These are phyloP conservation scores for Porcisia deanei DNA, from an alignment of 208 protist species.

Conservation along the genomic window DNA sequence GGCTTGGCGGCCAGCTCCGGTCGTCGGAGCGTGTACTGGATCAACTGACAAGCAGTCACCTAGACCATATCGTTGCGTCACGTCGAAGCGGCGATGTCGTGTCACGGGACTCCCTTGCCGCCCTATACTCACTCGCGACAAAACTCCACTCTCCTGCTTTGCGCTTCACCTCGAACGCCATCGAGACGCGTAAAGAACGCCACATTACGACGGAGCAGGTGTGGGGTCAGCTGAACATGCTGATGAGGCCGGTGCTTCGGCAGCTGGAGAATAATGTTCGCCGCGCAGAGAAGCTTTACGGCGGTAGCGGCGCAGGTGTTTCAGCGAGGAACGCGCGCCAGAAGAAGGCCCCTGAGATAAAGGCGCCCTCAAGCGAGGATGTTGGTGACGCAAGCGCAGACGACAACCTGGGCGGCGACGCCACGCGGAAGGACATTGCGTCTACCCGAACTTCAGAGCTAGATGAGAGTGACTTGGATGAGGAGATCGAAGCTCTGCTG, in stretches of 20 bases:
- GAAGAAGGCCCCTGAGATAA: neutral
- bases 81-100: conserved; percentile 36
- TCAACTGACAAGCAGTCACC: conserved; percentile 22
- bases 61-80: conserved; percentile 55
- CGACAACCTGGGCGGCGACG: conserved; percentile 3
- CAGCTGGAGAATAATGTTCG: conserved; percentile 74
- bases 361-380: neutral
- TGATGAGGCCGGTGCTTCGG: conserved; percentile 77
- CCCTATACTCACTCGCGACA: conserved; percentile 75
- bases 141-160: conserved; percentile 73
- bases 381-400: conserved; percentile 12
- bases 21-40: conserved; percentile 38
- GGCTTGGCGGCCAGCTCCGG: conserved; percentile 19
- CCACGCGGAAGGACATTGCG: conserved; percentile 18
- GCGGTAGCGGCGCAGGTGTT: neutral
- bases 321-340: conserved; percentile 1
- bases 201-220: conserved; percentile 87
- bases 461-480: conserved; percentile 81
- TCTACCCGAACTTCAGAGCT: conserved; percentile 46
- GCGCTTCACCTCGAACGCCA: conserved; percentile 50
- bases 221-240: conserved; percentile 85
- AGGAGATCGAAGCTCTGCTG: conserved; percentile 74
- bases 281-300: conserved; percentile 42
- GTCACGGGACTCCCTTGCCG: conserved; percentile 64
- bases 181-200: conserved; percentile 60